phyloP scores from a whole-genome alignment of 2,329 filamentous ascomycete genomes.

The Hymenoscyphus albidus region DNA sequence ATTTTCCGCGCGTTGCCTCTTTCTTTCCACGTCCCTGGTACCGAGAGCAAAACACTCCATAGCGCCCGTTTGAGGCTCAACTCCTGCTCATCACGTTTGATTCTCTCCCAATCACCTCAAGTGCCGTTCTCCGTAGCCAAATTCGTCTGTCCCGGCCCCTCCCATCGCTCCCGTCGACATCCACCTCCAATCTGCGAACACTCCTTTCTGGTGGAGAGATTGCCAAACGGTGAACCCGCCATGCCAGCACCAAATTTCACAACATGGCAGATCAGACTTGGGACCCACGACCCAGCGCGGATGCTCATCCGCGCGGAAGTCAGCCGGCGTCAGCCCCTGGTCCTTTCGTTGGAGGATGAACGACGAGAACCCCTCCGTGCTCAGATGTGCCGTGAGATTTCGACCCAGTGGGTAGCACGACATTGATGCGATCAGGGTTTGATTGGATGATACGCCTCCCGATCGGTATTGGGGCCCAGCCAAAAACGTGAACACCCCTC shows the following conservation, averaged over 20 bases:
- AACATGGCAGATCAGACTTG: constrained; percentile 6
- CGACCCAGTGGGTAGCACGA: background rate
- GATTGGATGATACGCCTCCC: background rate
- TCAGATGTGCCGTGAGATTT: background rate
- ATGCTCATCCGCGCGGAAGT: constrained; percentile 4
- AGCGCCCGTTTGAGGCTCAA: background rate
- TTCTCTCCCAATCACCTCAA: constrained; percentile 3
- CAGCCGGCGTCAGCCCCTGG: background rate
- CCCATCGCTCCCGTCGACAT: constrained; percentile 2
- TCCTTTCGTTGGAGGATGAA: background rate
- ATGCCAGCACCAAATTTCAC: constrained; percentile 2
- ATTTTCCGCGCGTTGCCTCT: background rate
- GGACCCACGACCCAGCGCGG: constrained; percentile 2
- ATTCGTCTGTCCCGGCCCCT: background rate
- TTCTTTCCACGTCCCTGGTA: constrained; percentile 4
- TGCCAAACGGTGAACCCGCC: constrained; percentile 2
- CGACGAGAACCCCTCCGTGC: background rate
- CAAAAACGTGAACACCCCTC: constrained; percentile 2
- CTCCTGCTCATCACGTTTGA: background rate
- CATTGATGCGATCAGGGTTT: background rate
- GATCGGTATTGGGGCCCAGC: background rate
- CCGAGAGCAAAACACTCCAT: background rate
- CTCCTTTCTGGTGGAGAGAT: constrained; percentile 1
- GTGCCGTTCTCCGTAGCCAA: constrained; percentile 3
- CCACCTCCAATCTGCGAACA: constrained; percentile 4